A percentile compares a stretch with the other conserved stretches of the same genome.
phyloP scores from a whole-genome alignment of 495 filamentous ascomycete species.

The Neurospora sp. region DNA sequence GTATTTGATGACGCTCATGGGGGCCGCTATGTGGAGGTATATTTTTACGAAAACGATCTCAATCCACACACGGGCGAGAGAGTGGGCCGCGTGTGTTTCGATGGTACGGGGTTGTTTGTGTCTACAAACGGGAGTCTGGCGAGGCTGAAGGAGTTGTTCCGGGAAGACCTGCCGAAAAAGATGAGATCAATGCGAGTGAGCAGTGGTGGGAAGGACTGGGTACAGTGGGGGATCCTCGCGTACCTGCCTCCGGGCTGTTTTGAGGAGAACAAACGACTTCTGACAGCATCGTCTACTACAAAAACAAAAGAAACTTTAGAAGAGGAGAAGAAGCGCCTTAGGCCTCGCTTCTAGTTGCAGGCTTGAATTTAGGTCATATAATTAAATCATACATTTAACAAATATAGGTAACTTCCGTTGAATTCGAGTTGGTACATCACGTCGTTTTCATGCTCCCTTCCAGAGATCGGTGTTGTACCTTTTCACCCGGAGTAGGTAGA shows the following conservation, averaged over 20 bases:
- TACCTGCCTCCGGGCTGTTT: not conserved
- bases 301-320: not conserved
- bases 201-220: not conserved
- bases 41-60: not conserved
- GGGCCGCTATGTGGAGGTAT: not conserved
- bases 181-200: not conserved
- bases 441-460: not conserved
- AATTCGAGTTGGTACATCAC: not conserved
- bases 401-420: not conserved
- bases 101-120: not conserved
- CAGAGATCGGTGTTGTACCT: too few relatives aligned
- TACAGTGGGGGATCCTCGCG: not conserved
- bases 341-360: not conserved
- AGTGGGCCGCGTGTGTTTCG: not conserved
- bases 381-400: too few relatives aligned
- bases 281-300: not conserved
- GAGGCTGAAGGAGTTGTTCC: not conserved
- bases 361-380: too few relatives aligned
- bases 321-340: not conserved
- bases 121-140: not conserved
- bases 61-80: not conserved
- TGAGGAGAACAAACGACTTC: not conserved
- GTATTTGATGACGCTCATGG: not conserved
- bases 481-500: too few relatives aligned
- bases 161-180: not conserved